phyloP scores from a whole-genome alignment of 169 alveolate species.

The Plasmodium blacklocki region DNA sequence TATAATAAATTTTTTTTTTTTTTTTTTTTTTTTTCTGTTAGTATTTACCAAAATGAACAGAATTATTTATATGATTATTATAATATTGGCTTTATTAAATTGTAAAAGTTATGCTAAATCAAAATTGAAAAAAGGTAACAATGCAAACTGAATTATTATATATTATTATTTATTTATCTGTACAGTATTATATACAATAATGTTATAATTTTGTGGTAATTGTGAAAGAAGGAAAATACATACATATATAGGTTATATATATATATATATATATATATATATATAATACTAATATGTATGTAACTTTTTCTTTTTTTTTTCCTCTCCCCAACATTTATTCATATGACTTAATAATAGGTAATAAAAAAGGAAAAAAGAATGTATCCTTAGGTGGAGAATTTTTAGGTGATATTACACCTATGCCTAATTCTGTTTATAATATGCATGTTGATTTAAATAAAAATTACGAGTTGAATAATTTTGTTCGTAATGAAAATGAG shows the following conservation, averaged over 20 bases:
- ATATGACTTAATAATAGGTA: conserved; percentile 13
- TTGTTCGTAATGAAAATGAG: conserved; percentile 50
- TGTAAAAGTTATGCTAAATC: conserved; percentile 57
- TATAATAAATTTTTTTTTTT: not conserved
- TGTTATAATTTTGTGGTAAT: not conserved
- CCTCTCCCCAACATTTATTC: not conserved
- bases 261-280: not conserved
- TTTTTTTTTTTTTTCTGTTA: conserved; percentile 8
- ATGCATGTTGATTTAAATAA: conserved; percentile 62
- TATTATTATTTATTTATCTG: not conserved
- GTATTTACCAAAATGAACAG: conserved; percentile 11
- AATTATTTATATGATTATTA: conserved; percentile 19
- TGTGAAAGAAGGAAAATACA: not conserved
- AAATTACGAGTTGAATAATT: conserved; percentile 51
- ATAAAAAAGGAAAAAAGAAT: conserved; percentile 66
- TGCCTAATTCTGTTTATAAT: conserved; percentile 75
- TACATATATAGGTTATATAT: not conserved
- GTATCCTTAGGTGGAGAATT: conserved; percentile 67
- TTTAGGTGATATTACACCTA: conserved; percentile 70
- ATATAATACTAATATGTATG: not conserved
- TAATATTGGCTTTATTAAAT: conserved; percentile 51
- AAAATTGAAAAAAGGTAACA: conserved; percentile 56
- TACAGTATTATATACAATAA: not conserved
- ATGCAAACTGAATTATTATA: not conserved
- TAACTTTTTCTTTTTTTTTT: conserved; percentile 6